phyloP scores from a whole-genome alignment of 176 grass and related monocot genomes.

The Musa itinerans region DNA sequence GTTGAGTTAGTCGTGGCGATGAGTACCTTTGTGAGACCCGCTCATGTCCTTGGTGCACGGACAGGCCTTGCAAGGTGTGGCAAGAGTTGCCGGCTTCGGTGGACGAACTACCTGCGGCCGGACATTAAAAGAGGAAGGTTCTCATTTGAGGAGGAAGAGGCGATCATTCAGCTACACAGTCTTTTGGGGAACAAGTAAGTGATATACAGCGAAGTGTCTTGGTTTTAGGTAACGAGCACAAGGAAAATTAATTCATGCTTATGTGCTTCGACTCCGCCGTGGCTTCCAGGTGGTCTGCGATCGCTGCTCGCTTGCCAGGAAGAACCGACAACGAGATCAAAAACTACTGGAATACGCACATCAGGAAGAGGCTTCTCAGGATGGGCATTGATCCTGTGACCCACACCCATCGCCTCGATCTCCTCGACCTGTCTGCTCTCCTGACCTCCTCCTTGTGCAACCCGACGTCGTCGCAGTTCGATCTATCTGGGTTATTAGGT shows the following conservation, averaged over 20 bases:
- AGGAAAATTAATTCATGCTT: background rate
- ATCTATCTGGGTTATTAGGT: constrained; percentile 52
- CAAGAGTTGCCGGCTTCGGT: constrained; percentile 96
- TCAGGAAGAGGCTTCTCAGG: constrained; percentile 74
- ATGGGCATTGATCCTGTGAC: constrained; percentile 92
- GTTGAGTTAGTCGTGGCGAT: background rate
- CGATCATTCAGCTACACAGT: constrained; percentile 93
- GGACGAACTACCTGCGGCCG: constrained; percentile 87
- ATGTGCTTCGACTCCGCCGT: background rate
- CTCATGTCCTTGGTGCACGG: background rate
- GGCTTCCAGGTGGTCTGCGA: constrained; percentile 72
- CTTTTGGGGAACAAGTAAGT: constrained; percentile 97
- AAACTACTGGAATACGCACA: constrained; percentile 99
- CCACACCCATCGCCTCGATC: constrained; percentile 69
- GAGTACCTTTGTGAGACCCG: background rate
- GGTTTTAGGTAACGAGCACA: background rate
- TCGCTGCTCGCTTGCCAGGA: constrained; percentile 81
- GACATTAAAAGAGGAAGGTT: constrained; percentile 96
- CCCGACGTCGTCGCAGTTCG: constrained; percentile 34
- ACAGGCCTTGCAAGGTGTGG: constrained; percentile 79
- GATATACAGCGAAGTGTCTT: background rate
- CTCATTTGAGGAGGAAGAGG: constrained; percentile 95
- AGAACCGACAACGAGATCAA: constrained; percentile 99
- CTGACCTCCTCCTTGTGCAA: constrained; percentile 54
- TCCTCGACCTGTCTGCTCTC: constrained; percentile 65